Evolutionary conservation across 2,329 filamentous ascomycete species (phyloP).

Genomic region (Torrubiella hemipterigena): DNA sequence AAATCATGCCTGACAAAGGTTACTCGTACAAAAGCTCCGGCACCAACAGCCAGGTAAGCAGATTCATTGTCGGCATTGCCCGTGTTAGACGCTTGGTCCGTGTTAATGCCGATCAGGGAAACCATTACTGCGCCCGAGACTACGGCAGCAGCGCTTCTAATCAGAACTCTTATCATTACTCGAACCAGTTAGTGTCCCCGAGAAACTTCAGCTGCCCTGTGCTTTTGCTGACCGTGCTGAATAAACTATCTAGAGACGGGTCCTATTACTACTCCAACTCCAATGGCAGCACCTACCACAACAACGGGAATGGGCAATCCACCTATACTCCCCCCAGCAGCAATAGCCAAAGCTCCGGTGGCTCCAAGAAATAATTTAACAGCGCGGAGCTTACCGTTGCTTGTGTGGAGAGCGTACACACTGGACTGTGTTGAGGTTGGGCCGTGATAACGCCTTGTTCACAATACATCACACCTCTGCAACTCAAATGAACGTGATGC

Average conservation of each 20-base stretch:
- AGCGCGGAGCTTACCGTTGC: too few species aligned
- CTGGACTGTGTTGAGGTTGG: too few species aligned
- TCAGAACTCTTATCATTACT: conserved; percentile 55
- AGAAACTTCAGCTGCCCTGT: not conserved
- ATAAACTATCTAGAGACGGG: conserved; percentile 32
- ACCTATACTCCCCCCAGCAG: conserved; percentile 48
- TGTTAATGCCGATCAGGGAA: conserved; percentile 36
- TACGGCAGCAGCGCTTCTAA: conserved; percentile 45
- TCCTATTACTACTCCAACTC: conserved; percentile 66
- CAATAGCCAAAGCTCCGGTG: conserved; percentile 4
- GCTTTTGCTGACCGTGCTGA: conserved; percentile 1
- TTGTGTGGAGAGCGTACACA: too few species aligned
- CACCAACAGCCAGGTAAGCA: conserved; percentile 48
- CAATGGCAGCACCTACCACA: conserved; percentile 57
- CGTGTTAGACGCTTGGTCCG: not conserved
- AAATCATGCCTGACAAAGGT: conserved; percentile 9
- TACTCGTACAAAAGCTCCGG: conserved; percentile 39
- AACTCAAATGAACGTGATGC: too few species aligned
- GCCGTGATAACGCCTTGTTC: too few species aligned
- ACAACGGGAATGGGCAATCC: conserved; percentile 43
- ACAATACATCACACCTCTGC: too few species aligned
- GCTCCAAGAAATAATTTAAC: conserved; percentile 6
- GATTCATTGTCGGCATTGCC: not conserved
- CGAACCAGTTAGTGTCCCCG: conserved; percentile 38
- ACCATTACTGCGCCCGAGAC: conserved; percentile 55